Evolutionary conservation across 345 rosid genomes (phyloP), one percentile per base, ranked within the genome.

Genomic region (Triadica sebifera): DNA sequence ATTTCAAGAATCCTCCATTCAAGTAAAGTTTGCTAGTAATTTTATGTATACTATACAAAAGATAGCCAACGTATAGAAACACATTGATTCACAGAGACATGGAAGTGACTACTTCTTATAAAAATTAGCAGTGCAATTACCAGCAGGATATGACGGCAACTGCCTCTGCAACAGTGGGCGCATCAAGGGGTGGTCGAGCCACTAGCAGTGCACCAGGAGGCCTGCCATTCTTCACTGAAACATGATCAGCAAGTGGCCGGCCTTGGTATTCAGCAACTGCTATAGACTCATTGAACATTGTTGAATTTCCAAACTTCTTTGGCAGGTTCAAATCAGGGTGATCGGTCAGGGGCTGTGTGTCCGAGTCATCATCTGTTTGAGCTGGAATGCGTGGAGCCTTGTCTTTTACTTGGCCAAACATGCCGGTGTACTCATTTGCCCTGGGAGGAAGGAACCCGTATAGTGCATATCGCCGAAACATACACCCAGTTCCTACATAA

Each of bases 91-190:
- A 29, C 34, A 29, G 34, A 29, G 34, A 1, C 34, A 29, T 29
- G 2, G 34, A 29, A 1, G 34, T 29, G 34, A 29, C 34, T 29
- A 29, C 1, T 29, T 1, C 1, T 29, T 29, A 29, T 29, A 29
- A 29, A 29, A 41, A 52, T 5, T 15, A 50, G 6, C 11, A 51
- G 22, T 22, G 58, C 43, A 55, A 72, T 75, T 89, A 93, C 98
- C 98, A 94, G 87, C 98, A 94, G 62, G 98, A 92, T 65, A 94
- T 89, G 80, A 92, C 98, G 37, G 93, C 97, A 7, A 92, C 86
- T 17, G 98, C 98, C 83, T 94, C 98, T 7, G 98, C 98, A n/a
- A 94, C 97, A 1, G 97, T 94, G 2, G 90, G 97, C 5, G 98
- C 97, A 76, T 94, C 97, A 2, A 94, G 86, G 0, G 96, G 98